Percentiles rank a stretch among this genome's conserved stretches.
phyloP scores from a whole-genome alignment of 495 filamentous ascomycete species.

The Aspergillus haitiensis region DNA sequence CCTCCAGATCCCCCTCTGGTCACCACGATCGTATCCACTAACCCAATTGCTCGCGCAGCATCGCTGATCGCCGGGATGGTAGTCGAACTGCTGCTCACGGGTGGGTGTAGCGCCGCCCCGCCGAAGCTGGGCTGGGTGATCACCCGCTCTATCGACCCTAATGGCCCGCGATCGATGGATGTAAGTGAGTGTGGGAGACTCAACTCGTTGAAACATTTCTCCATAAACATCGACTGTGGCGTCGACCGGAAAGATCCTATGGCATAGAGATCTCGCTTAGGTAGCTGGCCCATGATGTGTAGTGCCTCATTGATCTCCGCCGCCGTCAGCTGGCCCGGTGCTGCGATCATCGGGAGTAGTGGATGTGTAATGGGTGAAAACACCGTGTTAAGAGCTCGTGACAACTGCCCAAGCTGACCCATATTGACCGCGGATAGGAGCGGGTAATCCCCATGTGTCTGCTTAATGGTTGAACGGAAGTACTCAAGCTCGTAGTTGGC shows the following conservation, averaged over 20 bases:
- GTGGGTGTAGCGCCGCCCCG: slow-evolving; percentile 75
- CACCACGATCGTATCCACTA: slow-evolving; percentile 75
- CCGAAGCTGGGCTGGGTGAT: slow-evolving; percentile 71
- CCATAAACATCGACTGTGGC: slow-evolving; percentile 78
- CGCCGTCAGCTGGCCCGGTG: slow-evolving; percentile 78
- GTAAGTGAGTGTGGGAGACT: slow-evolving; percentile 78
- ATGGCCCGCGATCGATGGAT: slow-evolving; percentile 68
- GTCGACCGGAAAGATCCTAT: slow-evolving; percentile 71
- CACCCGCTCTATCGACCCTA: slow-evolving; percentile 63
- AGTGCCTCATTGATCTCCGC: slow-evolving; percentile 80
- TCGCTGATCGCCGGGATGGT: slow-evolving; percentile 67
- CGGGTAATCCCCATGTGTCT: slow-evolving; percentile 60
- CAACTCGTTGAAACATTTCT: slow-evolving; percentile 86
- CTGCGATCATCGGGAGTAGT: slow-evolving; percentile 77
- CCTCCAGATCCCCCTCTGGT: slow-evolving; percentile 10
- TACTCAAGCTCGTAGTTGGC: slow-evolving; percentile 88
- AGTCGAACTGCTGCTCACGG: slow-evolving; percentile 50
- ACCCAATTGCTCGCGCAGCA: slow-evolving; percentile 70
- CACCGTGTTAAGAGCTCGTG: slow-evolving; percentile 74
- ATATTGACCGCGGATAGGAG: slow-evolving; percentile 83
- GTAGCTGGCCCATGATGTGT: slow-evolving; percentile 74
- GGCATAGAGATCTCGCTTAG: slow-evolving; percentile 75
- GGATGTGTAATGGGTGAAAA: slow-evolving; percentile 87
- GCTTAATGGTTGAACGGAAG: slow-evolving; percentile 74
- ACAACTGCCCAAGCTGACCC: slow-evolving; percentile 80